phyloP scores from a whole-genome alignment of 331 rosid genomes.

The Quercus lobata region DNA sequence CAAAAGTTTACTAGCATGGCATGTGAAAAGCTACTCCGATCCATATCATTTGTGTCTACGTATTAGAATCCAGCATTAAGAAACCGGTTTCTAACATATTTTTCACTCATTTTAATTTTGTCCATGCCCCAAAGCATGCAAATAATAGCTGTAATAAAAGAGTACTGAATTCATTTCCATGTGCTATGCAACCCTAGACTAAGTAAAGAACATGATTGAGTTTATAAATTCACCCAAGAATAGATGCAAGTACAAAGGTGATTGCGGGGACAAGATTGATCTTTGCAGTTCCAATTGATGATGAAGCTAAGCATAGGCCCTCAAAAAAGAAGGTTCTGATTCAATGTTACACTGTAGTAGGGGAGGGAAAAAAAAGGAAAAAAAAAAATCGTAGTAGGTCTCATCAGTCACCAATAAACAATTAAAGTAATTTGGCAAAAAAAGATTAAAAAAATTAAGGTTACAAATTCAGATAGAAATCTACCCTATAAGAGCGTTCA shows the following conservation, averaged over 20 bases:
- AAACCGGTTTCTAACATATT: neutral
- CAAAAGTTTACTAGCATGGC: too few relatives aligned
- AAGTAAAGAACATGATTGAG: neutral
- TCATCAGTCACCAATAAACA: neutral
- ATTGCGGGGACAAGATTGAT: conserved; percentile 66
- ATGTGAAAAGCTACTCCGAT: too few relatives aligned
- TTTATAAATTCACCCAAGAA: conserved; percentile 41
- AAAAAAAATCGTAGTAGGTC: neutral
- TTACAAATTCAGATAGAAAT: neutral
- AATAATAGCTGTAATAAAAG: too few relatives aligned
- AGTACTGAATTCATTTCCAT: too few relatives aligned
- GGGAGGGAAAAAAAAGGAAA: neutral
- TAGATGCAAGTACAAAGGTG: conserved; percentile 59
- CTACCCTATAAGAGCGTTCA: conserved; percentile 49
- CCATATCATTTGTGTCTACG: too few relatives aligned
- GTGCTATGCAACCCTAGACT: too few relatives aligned
- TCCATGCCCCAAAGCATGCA: neutral
- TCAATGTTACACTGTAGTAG: conserved; percentile 49
- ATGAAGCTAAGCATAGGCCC: conserved; percentile 64
- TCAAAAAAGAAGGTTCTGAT: conserved; percentile 65
- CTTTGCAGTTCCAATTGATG: conserved; percentile 67
- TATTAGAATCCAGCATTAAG: neutral
- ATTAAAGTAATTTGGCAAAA: too few relatives aligned
- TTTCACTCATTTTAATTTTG: neutral
- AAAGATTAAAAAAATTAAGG: neutral